Conservation (phyloP, 352 stramenopile species). For the Hyaloperonospora arabidopsidis region DNA sequence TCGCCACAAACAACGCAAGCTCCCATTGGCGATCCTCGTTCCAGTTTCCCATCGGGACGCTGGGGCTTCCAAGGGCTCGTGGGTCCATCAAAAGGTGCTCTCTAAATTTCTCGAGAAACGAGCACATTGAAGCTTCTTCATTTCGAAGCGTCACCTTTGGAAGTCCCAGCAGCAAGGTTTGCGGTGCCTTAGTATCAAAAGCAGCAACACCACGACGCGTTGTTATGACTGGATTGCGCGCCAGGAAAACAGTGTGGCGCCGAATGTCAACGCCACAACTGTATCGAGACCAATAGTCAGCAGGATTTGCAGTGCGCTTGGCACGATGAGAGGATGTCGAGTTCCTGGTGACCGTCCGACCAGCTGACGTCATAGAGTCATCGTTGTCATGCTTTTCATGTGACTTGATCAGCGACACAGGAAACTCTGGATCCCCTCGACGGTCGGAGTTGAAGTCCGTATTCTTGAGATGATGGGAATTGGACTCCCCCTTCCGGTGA, state of each 20-base stretch:
- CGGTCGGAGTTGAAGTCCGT: constrained; percentile 7
- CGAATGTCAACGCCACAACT: constrained; percentile 15
- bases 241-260: constrained; percentile 16
- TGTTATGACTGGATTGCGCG: constrained; percentile 16
- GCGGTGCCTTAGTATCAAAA: constrained; percentile 9
- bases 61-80: constrained; percentile 16
- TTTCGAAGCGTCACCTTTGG: constrained; percentile 30
- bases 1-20: constrained; percentile 41
- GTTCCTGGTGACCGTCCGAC: constrained; percentile 2
- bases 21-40: constrained; percentile 41
- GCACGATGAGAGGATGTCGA: neutral
- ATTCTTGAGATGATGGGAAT: constrained; percentile 1
- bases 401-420: neutral
- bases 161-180: constrained; percentile 26
- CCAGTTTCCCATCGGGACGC: constrained; percentile 11
- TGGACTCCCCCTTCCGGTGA: constrained; percentile 10
- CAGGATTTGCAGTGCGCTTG: constrained; percentile 1
- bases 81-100: constrained; percentile 39
- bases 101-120: constrained; percentile 42
- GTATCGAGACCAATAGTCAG: constrained; percentile 14
- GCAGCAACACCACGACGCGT: constrained; percentile 2
- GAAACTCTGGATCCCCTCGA: constrained; percentile 5
- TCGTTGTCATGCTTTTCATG: neutral
- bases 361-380: neutral
- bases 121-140: constrained; percentile 29